Conservation (phyloP, 768 basidiomycete species). For the Chalciporus chontae region DNA sequence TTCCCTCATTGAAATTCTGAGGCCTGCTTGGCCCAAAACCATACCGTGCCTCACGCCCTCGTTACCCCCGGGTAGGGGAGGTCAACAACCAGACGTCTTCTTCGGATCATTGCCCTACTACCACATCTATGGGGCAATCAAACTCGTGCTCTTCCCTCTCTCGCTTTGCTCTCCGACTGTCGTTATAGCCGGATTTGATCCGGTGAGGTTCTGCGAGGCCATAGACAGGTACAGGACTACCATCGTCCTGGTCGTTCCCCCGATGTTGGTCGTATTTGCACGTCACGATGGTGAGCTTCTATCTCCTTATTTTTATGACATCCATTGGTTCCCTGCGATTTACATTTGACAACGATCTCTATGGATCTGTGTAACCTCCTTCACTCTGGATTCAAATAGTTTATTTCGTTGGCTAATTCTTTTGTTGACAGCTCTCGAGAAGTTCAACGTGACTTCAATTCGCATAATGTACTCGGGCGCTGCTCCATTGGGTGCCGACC, state of each 20-base stretch:
- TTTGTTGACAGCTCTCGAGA: conserved; percentile 45
- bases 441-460: conserved; percentile 65
- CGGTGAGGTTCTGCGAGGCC: conserved; percentile 57
- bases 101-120: conserved; percentile 64
- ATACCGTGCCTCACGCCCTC: conserved; percentile 24
- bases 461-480: conserved; percentile 66
- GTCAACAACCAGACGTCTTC: conserved; percentile 40
- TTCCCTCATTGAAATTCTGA: conserved; percentile 51
- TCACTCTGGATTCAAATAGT: neutral
- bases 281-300: conserved; percentile 59
- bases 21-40: conserved; percentile 40
- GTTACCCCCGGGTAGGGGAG: neutral
- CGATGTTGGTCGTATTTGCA: conserved; percentile 74
- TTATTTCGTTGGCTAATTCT: neutral
- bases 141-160: conserved; percentile 60
- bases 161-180: conserved; percentile 47
- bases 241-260: conserved; percentile 64
- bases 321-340: too few species aligned
- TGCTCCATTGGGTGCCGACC: conserved; percentile 68
- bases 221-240: conserved; percentile 67
- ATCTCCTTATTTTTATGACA: neutral
- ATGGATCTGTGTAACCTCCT: too few species aligned
- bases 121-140: conserved; percentile 56
- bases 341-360: too few species aligned
- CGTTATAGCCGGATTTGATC: conserved; percentile 70